Percentiles rank a stretch among this genome's conserved stretches.
phyloP scores from a whole-genome alignment of 2,329 filamentous ascomycete species.

The Claviceps capensis region DNA sequence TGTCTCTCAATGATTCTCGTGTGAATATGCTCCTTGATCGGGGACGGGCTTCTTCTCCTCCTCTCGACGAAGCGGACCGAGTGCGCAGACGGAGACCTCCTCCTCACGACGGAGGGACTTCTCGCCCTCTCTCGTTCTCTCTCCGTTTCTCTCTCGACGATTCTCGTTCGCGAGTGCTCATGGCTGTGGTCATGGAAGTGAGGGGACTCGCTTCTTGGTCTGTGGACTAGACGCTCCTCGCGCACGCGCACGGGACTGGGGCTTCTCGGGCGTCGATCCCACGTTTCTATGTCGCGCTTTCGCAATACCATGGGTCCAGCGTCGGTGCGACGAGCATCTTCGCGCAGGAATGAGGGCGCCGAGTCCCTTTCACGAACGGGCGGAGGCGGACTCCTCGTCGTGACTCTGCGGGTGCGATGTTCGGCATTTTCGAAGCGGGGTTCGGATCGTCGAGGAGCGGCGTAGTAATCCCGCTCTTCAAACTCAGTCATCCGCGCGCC shows the following conservation, averaged over 20 bases:
- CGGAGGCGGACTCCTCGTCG: constrained; percentile 13
- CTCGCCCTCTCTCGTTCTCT: constrained; percentile 25
- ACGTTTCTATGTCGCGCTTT: constrained; percentile 39
- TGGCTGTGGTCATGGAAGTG: constrained; percentile 16
- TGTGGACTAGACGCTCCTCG: constrained; percentile 29
- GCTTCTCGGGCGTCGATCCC: constrained; percentile 33
- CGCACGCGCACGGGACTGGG: constrained; percentile 28
- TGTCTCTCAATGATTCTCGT: constrained; percentile 36
- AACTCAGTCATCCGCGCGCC: constrained; percentile 21
- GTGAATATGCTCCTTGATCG: constrained; percentile 32
- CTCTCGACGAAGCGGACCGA: constrained; percentile 26
- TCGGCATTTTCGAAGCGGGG: constrained; percentile 15
- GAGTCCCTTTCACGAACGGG: constrained; percentile 25
- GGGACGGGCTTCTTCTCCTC: constrained; percentile 24
- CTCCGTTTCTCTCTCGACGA: constrained; percentile 28
- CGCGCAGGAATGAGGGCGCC: constrained; percentile 37
- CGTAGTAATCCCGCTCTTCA: constrained; percentile 32
- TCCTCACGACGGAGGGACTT: constrained; percentile 22
- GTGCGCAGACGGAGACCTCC: constrained; percentile 13
- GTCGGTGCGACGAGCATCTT: constrained; percentile 33
- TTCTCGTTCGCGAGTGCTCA: constrained; percentile 21
- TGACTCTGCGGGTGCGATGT: constrained; percentile 11
- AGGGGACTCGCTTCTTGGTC: constrained; percentile 30
- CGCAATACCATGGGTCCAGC: constrained; percentile 40
- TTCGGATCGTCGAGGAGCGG: constrained; percentile 21